phyloP scores from a whole-genome alignment of 345 rosid species.

The Populus davidiana region DNA sequence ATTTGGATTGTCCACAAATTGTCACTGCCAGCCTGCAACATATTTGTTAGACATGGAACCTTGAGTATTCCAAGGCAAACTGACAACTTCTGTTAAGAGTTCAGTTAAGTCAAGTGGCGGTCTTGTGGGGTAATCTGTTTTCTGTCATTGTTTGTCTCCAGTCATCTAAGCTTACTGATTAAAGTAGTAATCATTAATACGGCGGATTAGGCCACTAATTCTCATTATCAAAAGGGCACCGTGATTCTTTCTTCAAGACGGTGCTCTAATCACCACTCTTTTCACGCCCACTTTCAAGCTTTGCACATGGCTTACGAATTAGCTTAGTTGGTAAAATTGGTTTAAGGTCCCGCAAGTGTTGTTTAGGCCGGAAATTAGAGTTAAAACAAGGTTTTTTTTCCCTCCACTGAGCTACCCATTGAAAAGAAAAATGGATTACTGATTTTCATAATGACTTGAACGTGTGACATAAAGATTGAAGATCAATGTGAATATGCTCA shows the following conservation, averaged over 20 bases:
- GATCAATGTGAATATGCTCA: background rate
- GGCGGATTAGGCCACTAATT: background rate
- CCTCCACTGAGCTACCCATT: background rate
- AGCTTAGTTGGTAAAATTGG: background rate
- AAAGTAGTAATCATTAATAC: background rate
- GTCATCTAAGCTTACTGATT: background rate
- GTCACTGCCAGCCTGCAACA: slow-evolving; percentile 12
- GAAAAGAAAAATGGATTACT: background rate
- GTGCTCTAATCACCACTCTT: background rate
- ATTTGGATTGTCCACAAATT: background rate
- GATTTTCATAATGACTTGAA: background rate
- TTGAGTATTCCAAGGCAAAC: slow-evolving; percentile 15
- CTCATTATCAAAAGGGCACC: background rate
- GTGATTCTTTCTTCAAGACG: background rate
- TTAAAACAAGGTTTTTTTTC: background rate
- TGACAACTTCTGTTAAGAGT: slow-evolving; percentile 15
- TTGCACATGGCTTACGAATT: background rate
- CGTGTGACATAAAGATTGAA: background rate
- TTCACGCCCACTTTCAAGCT: background rate
- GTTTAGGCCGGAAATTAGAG: background rate
- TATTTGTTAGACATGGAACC: slow-evolving; percentile 18
- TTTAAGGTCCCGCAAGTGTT: no score
- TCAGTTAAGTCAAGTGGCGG: slow-evolving; percentile 4
- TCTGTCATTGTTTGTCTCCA: background rate
- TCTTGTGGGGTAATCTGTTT: slow-evolving; percentile 15